Evolutionary conservation across 1,284 basidiomycete genomes (phyloP).

Genomic region (Laetiporus sulphureus): DNA sequence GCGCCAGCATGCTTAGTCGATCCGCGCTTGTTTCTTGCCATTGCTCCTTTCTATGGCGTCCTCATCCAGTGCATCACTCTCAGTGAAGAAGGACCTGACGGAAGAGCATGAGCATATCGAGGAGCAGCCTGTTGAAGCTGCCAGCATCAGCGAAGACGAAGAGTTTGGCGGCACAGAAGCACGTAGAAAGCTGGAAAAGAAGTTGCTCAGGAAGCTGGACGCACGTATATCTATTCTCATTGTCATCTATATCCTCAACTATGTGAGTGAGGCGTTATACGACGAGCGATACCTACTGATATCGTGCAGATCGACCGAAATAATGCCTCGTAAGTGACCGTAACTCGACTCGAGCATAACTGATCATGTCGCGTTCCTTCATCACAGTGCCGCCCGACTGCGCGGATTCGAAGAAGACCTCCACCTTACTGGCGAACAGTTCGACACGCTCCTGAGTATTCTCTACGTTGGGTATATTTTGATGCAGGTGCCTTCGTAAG

Average conservation of each 20-base stretch:
- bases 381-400: slow-evolving; percentile 53
- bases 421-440: slow-evolving; percentile 54
- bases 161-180: slow-evolving; percentile 38
- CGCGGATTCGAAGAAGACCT: slow-evolving; percentile 70
- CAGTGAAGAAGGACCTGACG: no score
- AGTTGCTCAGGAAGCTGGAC: slow-evolving; percentile 57
- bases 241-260: slow-evolving; percentile 64
- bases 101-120: no score
- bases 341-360: no score
- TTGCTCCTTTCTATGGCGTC: no score
- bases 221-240: slow-evolving; percentile 58
- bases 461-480: slow-evolving; percentile 77
- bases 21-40: no score
- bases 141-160: no score
- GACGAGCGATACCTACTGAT: slow-evolving; percentile 11
- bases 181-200: slow-evolving; percentile 40
- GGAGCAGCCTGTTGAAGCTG: no score
- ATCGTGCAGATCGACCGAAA: slow-evolving; percentile 53
- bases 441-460: slow-evolving; percentile 65
- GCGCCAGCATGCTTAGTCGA: no score
- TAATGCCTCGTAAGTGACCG: slow-evolving; percentile 56
- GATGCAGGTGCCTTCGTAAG: slow-evolving; percentile 76
- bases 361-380: neutral
- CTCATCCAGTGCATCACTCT: no score
- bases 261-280: slow-evolving; percentile 31